A percentile compares a stretch with the other conserved stretches of the same genome.
Evolutionary conservation across 75 land plant genomes (phyloP).

Genomic region (Picea glauca): DNA sequence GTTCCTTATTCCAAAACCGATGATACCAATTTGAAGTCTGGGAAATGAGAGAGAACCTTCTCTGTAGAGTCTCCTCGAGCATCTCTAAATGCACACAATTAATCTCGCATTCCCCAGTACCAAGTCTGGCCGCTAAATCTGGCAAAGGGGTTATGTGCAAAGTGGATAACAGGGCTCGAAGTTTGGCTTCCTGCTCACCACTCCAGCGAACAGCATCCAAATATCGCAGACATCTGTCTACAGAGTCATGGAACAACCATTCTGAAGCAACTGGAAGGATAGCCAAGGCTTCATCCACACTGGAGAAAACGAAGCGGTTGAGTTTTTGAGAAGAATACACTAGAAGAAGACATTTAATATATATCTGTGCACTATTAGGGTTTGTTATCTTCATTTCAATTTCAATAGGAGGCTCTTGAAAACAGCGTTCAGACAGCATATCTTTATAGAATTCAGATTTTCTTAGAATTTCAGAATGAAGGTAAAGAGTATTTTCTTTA

Average conservation of each 20-base stretch:
- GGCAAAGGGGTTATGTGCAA: too few relatives aligned
- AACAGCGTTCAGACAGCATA: not conserved
- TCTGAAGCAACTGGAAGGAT: not conserved
- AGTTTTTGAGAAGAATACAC: not conserved
- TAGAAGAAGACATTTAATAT: not conserved
- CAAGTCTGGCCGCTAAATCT: too few relatives aligned
- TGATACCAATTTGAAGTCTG: too few relatives aligned
- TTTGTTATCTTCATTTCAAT: too few relatives aligned
- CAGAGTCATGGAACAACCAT: not conserved
- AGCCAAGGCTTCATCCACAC: not conserved
- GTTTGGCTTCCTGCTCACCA: not conserved
- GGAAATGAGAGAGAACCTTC: too few relatives aligned
- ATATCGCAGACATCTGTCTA: not conserved
- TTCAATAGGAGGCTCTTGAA: not conserved
- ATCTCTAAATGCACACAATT: too few relatives aligned
- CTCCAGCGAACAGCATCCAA: not conserved
- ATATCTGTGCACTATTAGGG: not conserved
- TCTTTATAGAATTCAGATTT: not conserved
- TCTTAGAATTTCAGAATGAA: not conserved
- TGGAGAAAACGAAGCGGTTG: not conserved
- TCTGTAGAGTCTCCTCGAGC: too few relatives aligned
- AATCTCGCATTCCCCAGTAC: too few relatives aligned
- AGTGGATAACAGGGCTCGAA: not conserved
- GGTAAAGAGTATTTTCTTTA: not conserved
- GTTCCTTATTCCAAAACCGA: too few relatives aligned